Conservation (phyloP, 306 rosid species). For the Ammopiptanthus mongolicus region DNA sequence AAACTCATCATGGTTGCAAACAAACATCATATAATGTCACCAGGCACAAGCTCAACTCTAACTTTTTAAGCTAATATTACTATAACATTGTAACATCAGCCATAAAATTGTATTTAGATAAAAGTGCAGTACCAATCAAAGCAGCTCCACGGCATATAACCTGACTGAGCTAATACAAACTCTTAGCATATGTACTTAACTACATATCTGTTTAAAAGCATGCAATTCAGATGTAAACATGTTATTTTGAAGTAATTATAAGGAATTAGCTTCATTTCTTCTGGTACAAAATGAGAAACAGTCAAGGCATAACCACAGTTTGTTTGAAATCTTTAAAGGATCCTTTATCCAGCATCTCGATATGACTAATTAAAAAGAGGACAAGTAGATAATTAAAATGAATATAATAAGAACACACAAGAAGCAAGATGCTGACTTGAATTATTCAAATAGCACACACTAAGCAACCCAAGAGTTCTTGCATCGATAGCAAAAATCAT, state of each 20-base stretch:
- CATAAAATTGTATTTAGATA: not conserved
- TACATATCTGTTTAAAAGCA: not conserved
- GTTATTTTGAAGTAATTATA: not conserved
- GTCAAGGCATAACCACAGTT: not conserved
- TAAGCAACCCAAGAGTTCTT: not conserved
- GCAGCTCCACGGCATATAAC: not conserved
- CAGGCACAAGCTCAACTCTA: not conserved
- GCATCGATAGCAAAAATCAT: not conserved
- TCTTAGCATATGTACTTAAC: not conserved
- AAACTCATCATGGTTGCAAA: not conserved
- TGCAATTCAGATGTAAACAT: not conserved
- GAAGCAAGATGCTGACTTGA: not conserved
- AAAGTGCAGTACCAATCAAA: not conserved
- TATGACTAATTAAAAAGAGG: not conserved
- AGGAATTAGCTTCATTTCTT: not conserved
- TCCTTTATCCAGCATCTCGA: not conserved
- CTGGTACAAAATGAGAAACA: not conserved
- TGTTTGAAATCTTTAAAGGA: not conserved
- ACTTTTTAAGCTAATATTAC: no score
- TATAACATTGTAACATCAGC: not conserved
- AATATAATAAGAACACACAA: not conserved
- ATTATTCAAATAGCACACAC: not conserved
- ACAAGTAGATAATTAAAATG: not conserved
- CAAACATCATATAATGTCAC: not conserved
- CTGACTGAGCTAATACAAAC: not conserved